phyloP scores from a whole-genome alignment of 345 rosid species.

The Gossypium australe region DNA sequence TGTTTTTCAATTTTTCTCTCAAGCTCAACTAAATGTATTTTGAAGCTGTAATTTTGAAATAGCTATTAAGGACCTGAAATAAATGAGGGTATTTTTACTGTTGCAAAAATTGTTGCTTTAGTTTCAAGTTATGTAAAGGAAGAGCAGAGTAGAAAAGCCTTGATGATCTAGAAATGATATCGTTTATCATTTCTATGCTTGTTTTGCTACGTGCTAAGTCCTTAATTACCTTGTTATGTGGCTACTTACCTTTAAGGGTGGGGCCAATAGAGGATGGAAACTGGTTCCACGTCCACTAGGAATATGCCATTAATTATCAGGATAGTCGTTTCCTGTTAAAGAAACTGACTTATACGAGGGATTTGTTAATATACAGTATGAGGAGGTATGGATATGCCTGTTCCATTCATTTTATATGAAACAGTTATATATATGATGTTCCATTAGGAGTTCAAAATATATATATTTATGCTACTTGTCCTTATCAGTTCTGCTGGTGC shows the following conservation, averaged over 20 bases:
- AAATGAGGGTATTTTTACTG: not conserved
- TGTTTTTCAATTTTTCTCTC: not conserved
- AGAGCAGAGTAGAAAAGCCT: not conserved
- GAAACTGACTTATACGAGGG: not conserved
- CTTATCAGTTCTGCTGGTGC: slow-evolving; percentile 87
- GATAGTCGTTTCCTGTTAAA: not conserved
- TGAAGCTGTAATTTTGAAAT: not conserved
- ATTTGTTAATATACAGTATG: not conserved
- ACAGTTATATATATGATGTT: not conserved
- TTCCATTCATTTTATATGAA: not conserved
- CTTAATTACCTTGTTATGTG: too few relatives aligned
- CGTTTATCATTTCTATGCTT: not conserved
- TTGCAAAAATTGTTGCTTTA: not conserved
- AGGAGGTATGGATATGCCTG: not conserved
- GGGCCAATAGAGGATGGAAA: not conserved
- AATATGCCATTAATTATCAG: not conserved
- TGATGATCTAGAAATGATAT: not conserved
- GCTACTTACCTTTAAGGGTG: too few relatives aligned
- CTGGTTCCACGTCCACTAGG: not conserved
- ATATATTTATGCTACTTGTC: not conserved
- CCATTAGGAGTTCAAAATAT: not conserved
- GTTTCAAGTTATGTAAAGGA: not conserved
- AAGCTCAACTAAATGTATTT: not conserved
- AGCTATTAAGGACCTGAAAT: not conserved
- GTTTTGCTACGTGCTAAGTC: too few relatives aligned